A percentile compares a stretch with the other conserved stretches of the same genome.
Conservation (phyloP, 2,329 filamentous ascomycete genomes). For the Claviceps arundinis region DNA sequence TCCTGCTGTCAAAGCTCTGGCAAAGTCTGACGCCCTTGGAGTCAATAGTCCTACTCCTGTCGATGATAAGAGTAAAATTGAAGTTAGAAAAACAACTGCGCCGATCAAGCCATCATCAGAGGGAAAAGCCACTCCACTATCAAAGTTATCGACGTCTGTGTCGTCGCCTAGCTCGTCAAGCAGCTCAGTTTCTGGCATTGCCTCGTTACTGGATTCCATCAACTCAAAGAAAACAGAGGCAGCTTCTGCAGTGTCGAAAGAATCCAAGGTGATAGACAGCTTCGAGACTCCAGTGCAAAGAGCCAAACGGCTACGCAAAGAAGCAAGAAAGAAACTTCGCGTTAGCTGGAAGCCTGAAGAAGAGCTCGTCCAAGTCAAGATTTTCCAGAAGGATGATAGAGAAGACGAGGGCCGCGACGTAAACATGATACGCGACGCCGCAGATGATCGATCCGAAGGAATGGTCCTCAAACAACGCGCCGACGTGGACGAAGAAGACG, state of each 20-base stretch:
- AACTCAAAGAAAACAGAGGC: constrained; percentile 28
- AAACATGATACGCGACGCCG: constrained; percentile 58
- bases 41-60: constrained; percentile 14
- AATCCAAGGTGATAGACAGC: constrained; percentile 31
- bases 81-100: constrained; percentile 12
- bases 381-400: constrained; percentile 59
- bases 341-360: constrained; percentile 59
- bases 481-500: constrained; percentile 37
- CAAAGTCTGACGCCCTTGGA: constrained; percentile 22
- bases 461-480: constrained; percentile 50
- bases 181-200: constrained; percentile 34
- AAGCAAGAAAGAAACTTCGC: constrained; percentile 54
- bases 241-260: constrained; percentile 36
- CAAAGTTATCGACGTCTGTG: not conserved
- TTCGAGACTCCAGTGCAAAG: constrained; percentile 57
- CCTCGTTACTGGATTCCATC: constrained; percentile 39
- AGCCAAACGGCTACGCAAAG: constrained; percentile 55
- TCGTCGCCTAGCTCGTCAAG: constrained; percentile 8
- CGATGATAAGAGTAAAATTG: constrained; percentile 20
- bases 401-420: constrained; percentile 56
- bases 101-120: constrained; percentile 14
- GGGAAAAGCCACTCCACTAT: constrained; percentile 11
- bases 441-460: constrained; percentile 60
- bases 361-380: constrained; percentile 50
- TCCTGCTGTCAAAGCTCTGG: constrained; percentile 23